Conservation (phyloP, 148 eudicot species). For the Rhododendron griersonianum region DNA sequence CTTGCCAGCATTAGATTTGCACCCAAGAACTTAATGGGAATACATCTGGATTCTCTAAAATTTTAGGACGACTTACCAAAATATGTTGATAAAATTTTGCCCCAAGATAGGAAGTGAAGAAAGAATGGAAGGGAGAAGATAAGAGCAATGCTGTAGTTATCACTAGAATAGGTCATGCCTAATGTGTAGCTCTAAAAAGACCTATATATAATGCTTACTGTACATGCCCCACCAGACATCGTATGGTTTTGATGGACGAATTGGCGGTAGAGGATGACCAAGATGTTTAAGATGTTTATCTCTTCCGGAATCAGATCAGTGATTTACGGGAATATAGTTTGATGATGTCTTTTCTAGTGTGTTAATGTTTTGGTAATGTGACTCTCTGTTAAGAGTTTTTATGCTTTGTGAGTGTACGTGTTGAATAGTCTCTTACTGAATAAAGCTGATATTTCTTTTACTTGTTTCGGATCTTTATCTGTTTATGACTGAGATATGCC, state of each 20-base stretch:
- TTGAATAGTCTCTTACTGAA: not conserved
- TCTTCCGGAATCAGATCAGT: conserved; percentile 2
- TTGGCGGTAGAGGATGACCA: not conserved
- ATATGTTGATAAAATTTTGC: not conserved
- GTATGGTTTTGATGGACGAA: not conserved
- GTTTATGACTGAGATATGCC: not conserved
- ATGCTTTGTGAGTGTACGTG: not conserved
- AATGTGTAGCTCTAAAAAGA: not conserved
- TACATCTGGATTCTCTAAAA: not conserved
- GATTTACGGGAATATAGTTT: conserved; percentile 8
- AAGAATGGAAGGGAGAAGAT: not conserved
- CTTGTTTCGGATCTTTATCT: not conserved
- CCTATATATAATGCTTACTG: not conserved
- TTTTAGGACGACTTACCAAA: not conserved
- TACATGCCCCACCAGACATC: not conserved
- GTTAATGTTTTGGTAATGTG: conserved; percentile 1
- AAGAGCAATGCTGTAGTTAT: not conserved
- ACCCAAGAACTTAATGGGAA: not conserved
- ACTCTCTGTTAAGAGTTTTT: not conserved
- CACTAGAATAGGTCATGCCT: not conserved
- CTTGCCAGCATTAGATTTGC: not conserved
- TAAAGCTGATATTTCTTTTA: not conserved
- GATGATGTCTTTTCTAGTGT: not conserved
- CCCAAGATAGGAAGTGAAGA: not conserved
- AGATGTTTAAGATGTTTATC: not conserved